These are phyloP conservation scores for Boletus rubescentipes DNA, from an alignment of 768 basidiomycete species.

Conservation along the genomic window DNA sequence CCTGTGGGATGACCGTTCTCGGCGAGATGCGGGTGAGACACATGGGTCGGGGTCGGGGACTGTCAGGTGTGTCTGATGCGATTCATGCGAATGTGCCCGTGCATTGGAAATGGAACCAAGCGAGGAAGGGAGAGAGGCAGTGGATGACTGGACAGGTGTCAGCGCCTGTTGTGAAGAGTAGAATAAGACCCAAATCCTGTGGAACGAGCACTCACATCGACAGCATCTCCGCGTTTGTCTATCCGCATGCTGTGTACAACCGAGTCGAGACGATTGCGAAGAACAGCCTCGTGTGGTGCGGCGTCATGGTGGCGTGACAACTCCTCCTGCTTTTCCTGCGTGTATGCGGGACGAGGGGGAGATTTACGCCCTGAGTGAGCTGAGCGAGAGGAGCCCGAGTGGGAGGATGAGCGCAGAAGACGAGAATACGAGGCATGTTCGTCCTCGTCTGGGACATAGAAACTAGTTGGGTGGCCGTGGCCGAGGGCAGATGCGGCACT, in stretches of 20 bases:
- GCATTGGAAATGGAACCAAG: conserved; percentile 28
- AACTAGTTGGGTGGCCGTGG: conserved; percentile 11
- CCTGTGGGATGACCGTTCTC: conserved; percentile 1
- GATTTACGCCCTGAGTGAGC: conserved; percentile 18
- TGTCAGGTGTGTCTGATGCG: conserved; percentile 25
- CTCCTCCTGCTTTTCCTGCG: conserved; percentile 22
- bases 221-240: conserved; percentile 19
- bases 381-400: conserved; percentile 29
- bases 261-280: conserved; percentile 51
- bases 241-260: conserved; percentile 41
- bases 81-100: conserved; percentile 24
- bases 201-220: conserved; percentile 23
- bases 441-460: conserved; percentile 36
- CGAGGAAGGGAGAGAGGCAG: conserved; percentile 30
- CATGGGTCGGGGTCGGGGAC: conserved; percentile 22
- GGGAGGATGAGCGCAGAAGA: conserved; percentile 26
- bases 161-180: conserved; percentile 18
- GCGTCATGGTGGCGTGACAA: conserved; percentile 28
- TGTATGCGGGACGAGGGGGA: conserved; percentile 9
- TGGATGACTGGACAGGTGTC: conserved; percentile 24
- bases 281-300: conserved; percentile 53
- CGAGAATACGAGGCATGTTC: conserved; percentile 26
- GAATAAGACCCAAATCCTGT: conserved; percentile 5
- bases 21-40: not conserved
- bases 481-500: conserved; percentile 22